Percentiles rank a stretch among this genome's conserved stretches.
Conservation (phyloP, 1,139 yeast genomes). For the Yamadazyma sp. region DNA sequence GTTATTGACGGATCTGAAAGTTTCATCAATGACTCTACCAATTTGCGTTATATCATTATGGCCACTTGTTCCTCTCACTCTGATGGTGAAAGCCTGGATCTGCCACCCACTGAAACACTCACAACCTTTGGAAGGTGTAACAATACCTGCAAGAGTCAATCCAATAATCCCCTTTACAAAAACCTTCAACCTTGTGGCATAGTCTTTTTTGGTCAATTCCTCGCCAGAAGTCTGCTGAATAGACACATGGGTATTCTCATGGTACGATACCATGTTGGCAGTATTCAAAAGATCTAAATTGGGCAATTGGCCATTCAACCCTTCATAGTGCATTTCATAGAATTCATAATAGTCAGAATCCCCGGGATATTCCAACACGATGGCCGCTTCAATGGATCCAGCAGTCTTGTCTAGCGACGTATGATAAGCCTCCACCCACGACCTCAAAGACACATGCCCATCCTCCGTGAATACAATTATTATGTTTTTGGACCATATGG, state of each 20-base stretch:
- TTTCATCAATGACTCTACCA: conserved; percentile 86
- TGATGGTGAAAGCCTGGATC: conserved; percentile 83
- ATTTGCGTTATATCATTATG: conserved; percentile 82
- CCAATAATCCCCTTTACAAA: conserved; percentile 63
- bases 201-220: conserved; percentile 46
- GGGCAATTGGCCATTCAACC: conserved; percentile 93
- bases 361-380: conserved; percentile 78
- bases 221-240: conserved; percentile 59
- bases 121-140: conserved; percentile 60
- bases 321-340: conserved; percentile 78
- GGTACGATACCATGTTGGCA: conserved; percentile 67
- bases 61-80: conserved; percentile 60
- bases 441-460: conserved; percentile 64
- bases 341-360: conserved; percentile 67
- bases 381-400: conserved; percentile 93
- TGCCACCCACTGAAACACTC: conserved; percentile 97
- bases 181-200: conserved; percentile 57
- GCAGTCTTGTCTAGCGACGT: conserved; percentile 82
- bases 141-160: conserved; percentile 71
- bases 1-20: conserved; percentile 87
- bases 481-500: conserved; percentile 94
- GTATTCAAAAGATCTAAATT: conserved; percentile 87
- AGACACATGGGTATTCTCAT: conserved; percentile 71
- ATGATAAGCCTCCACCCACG: conserved; percentile 96
- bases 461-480: conserved; percentile 82